These are phyloP conservation scores for Ascochyta pisi DNA, from an alignment of 2,329 filamentous ascomycete species.

Conservation along the genomic window DNA sequence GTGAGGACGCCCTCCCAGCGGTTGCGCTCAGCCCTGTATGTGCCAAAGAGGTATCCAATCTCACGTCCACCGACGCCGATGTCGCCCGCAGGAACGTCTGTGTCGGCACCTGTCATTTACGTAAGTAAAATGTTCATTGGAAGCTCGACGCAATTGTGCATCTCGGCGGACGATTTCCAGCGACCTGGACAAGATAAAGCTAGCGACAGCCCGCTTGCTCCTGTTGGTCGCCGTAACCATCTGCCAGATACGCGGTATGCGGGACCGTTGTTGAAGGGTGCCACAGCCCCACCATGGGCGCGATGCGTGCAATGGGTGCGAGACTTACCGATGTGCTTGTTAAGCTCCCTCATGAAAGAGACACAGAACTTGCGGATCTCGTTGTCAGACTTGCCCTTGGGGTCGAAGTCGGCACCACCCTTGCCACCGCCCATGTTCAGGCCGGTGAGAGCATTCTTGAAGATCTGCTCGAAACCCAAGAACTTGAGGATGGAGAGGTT, in stretches of 20 bases:
- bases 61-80: constrained; percentile 93
- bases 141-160: constrained; percentile 6
- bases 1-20: constrained; percentile 96
- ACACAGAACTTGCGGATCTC: constrained; percentile 98
- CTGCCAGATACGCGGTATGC: constrained; percentile 21
- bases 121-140: constrained; percentile 49
- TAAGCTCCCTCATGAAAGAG: constrained; percentile 94
- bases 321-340: constrained; percentile 76
- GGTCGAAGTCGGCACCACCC: constrained; percentile 97
- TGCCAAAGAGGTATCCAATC: constrained; percentile 93
- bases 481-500: constrained; percentile 87
- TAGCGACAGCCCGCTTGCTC: constrained; percentile 19
- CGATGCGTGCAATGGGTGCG: constrained; percentile 6
- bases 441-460: constrained; percentile 98
- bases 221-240: constrained; percentile 16
- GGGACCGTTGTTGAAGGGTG: constrained; percentile 19
- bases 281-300: constrained; percentile 21
- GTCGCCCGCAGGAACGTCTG: constrained; percentile 94
- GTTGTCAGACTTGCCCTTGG: constrained; percentile 96
- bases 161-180: constrained; percentile 2
- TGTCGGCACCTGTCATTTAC: constrained; percentile 70
- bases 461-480: constrained; percentile 98
- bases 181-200: constrained; percentile 20
- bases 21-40: constrained; percentile 88
- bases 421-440: constrained; percentile 96